A percentile compares a stretch with the other conserved stretches of the same genome.
phyloP scores from a whole-genome alignment of 305 asterid genomes.

The Rubia tinctorum region DNA sequence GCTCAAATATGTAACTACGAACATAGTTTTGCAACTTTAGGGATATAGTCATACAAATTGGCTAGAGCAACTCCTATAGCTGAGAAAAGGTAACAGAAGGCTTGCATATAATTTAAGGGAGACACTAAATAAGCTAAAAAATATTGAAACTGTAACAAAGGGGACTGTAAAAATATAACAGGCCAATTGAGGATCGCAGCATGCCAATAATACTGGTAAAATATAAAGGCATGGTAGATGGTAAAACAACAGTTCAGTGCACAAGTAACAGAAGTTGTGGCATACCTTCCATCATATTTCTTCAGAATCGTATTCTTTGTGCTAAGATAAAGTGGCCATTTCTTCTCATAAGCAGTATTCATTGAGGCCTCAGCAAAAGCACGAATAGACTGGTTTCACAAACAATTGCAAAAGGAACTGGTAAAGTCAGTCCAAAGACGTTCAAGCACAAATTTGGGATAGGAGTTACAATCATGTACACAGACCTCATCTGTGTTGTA shows the following conservation, averaged over 20 bases:
- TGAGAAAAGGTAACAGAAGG: not conserved
- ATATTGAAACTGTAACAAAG: not conserved
- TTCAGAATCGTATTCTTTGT: slow-evolving; percentile 92
- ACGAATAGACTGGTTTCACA: slow-evolving; percentile 55
- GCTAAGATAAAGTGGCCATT: slow-evolving; percentile 97
- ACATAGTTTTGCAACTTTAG: slow-evolving; percentile 8
- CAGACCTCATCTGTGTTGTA: slow-evolving; percentile 96
- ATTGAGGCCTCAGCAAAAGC: slow-evolving; percentile 93
- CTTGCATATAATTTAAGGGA: not conserved
- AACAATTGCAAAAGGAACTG: slow-evolving; percentile 10
- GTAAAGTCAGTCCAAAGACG: slow-evolving; percentile 21
- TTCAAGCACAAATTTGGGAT: slow-evolving; percentile 3
- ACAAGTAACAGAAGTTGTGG: not conserved
- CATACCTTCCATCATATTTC: slow-evolving; percentile 92
- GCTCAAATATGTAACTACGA: not conserved
- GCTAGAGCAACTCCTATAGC: slow-evolving; percentile 1
- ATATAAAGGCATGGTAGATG: not conserved
- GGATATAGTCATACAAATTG: not conserved
- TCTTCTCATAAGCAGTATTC: slow-evolving; percentile 78
- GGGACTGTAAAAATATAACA: slow-evolving; percentile 1
- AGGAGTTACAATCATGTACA: slow-evolving; percentile 10
- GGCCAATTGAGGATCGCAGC: not conserved
- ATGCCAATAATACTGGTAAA: not conserved
- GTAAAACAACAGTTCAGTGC: not conserved
- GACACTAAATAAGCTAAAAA: not conserved